These are phyloP conservation scores for Dimocarpus longan DNA, from an alignment of 345 rosid species.

Conservation along the genomic window DNA sequence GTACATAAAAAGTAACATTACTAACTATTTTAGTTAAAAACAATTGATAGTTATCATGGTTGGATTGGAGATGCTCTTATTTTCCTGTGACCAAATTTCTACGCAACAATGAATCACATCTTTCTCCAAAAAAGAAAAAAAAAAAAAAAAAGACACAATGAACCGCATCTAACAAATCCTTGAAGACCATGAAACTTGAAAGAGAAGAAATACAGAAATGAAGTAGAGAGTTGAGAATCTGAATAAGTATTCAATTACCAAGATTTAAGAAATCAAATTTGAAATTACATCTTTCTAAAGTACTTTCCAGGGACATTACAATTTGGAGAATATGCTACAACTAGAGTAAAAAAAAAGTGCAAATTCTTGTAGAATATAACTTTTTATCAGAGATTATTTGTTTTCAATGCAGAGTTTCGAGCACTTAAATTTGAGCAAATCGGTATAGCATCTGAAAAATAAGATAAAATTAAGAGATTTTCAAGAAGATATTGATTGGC, in stretches of 20 bases:
- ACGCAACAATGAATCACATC: too few relatives aligned
- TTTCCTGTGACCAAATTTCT: too few relatives aligned
- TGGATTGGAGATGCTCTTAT: too few relatives aligned
- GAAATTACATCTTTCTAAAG: not conserved
- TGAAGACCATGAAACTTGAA: too few relatives aligned
- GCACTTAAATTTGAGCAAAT: constrained; percentile 7
- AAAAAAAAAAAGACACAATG: too few relatives aligned
- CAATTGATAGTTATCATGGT: too few relatives aligned
- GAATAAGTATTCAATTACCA: not conserved
- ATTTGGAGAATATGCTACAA: constrained; percentile 27
- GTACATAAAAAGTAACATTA: too few relatives aligned
- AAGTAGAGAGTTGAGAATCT: constrained; percentile 15
- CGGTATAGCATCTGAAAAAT: constrained; percentile 10
- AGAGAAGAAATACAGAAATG: not conserved
- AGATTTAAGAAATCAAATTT: constrained; percentile 3
- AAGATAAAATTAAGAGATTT: constrained; percentile 10
- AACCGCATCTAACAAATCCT: too few relatives aligned
- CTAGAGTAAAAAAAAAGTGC: not conserved
- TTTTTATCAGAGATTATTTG: constrained; percentile 22
- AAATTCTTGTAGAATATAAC: constrained; percentile 19
- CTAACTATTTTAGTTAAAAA: too few relatives aligned
- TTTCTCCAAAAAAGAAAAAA: too few relatives aligned
- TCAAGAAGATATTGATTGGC: constrained; percentile 16
- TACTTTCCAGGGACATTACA: not conserved
- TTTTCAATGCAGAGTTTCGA: constrained; percentile 2